These are phyloP conservation scores for Tilletia caries DNA, from an alignment of 1,284 basidiomycete genomes.

Conservation along the genomic window DNA sequence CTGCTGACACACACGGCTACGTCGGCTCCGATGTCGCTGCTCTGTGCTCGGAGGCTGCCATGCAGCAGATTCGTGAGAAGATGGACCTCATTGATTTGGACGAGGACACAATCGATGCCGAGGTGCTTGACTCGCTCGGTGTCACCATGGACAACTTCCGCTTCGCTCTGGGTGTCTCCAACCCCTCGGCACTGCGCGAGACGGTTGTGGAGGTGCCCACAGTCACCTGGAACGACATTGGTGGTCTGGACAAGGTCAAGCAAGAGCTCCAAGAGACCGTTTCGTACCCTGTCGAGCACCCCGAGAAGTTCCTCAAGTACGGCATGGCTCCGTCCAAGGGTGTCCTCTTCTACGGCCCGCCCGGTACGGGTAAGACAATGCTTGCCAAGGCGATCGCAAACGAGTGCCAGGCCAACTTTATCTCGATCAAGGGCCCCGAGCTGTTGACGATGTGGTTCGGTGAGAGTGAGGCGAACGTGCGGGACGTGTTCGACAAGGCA, in stretches of 20 bases:
- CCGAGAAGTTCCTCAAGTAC: conserved; percentile 99
- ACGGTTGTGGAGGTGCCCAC: conserved; percentile 94
- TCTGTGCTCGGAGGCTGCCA: conserved; percentile 92
- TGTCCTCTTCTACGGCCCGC: conserved; percentile 94
- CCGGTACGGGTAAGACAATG: conserved; percentile 93
- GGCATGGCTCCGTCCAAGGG: conserved; percentile 99
- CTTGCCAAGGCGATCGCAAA: conserved; percentile 97
- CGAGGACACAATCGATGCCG: conserved; percentile 88
- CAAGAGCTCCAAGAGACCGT: conserved; percentile 98
- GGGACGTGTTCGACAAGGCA: conserved; percentile 99
- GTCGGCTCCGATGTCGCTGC: conserved; percentile 97
- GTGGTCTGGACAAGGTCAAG: conserved; percentile 99
- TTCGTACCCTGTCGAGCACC: conserved; percentile 98
- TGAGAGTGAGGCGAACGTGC: conserved; percentile 98
- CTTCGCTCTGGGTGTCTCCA: conserved; percentile 86
- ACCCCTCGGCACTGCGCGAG: conserved; percentile 94
- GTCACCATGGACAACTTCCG: conserved; percentile 99
- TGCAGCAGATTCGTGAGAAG: conserved; percentile 98
- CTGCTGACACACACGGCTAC: conserved; percentile 97
- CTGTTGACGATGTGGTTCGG: conserved; percentile 98
- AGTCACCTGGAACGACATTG: conserved; percentile 96
- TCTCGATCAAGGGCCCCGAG: conserved; percentile 93
- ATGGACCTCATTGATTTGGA: conserved; percentile 83
- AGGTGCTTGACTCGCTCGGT: conserved; percentile 90
- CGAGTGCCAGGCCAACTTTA: conserved; percentile 98